Evolutionary conservation across 2,329 filamentous ascomycete genomes (phyloP), one percentile per base, ranked within the genome.

Genomic region (Penicillium thymicola): DNA sequence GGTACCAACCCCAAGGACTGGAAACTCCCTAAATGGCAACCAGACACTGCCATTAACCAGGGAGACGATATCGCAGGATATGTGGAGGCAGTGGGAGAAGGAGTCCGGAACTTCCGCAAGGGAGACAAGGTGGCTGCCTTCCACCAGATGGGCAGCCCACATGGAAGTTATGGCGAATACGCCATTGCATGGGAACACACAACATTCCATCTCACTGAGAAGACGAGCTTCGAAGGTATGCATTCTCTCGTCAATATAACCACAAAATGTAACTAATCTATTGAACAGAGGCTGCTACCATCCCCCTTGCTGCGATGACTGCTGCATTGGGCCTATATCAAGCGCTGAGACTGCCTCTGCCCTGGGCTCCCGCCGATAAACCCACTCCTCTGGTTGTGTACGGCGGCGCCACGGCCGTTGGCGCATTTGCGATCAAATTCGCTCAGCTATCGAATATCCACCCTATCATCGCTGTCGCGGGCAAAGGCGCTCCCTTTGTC

Each of bases 391-490:
- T 80, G 2, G 69, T 83, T 8, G 70, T 83, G 41, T 81, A 82
- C 61, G 80, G 79, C 23, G 75, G 69, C 0, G 76, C 81, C 1
- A 79, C 79, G 0, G 78, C 84, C 0, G 84, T 87, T 1, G 85
- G 85, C 8, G 72, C 80, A 5, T 87, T 82, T 63, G 80, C 79
- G 0, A 71, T 87, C 42, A 82, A 88, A 67, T 74, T 87, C 16
- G 83, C 83, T 11, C 65, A 61, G 5, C 72, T 73, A 9, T 78
- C 78, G 57, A 82, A 84, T 65, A 82, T 88, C 58, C 83, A 86
- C 68, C 85, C 85, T 0, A 71, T 88, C 42, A 84, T 88, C 59
- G 80, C 78, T 57, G 76, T 88, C 8, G 84, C 85, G 0, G 85
- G 85, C 7, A 73, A 75, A 2, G 81, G 81, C 6, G 69, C 69